phyloP scores from a whole-genome alignment of 306 rosid species.

The Prunus armeniaca region DNA sequence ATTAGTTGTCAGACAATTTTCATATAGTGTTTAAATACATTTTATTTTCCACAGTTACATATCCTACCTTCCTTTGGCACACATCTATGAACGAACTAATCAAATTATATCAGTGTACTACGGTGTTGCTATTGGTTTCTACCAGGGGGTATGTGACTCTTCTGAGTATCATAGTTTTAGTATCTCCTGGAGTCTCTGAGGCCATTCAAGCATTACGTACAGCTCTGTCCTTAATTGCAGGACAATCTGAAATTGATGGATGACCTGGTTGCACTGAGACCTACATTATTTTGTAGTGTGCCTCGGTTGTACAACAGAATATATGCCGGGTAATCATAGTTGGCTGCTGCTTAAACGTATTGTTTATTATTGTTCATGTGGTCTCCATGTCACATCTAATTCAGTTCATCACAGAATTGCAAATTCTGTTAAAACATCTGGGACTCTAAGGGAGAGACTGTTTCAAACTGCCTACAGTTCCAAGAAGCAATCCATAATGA shows the following conservation, averaged over 20 bases:
- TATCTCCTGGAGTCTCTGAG: not conserved
- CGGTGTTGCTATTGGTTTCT: conserved; percentile 85
- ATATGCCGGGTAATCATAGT: conserved; percentile 67
- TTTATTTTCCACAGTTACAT: conserved; percentile 57
- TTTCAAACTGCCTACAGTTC: conserved; percentile 84
- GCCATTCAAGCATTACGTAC: conserved; percentile 16
- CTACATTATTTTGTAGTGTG: conserved; percentile 87
- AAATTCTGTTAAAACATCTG: conserved; percentile 71
- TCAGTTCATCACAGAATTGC: conserved; percentile 46
- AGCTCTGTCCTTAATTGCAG: conserved; percentile 39
- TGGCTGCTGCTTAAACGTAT: not conserved
- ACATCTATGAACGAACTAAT: conserved; percentile 82
- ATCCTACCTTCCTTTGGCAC: conserved; percentile 91
- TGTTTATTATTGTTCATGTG: conserved; percentile 11
- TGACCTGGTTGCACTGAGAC: conserved; percentile 69
- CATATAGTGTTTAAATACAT: conserved; percentile 17
- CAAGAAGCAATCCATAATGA: conserved; percentile 70
- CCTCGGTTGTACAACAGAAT: conserved; percentile 88
- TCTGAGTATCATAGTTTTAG: not conserved
- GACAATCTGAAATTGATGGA: conserved; percentile 84
- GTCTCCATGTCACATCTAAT: conserved; percentile 3
- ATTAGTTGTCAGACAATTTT: not conserved
- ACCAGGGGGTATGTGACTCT: conserved; percentile 69
- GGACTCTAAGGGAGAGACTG: conserved; percentile 69
- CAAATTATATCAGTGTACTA: conserved; percentile 49